Conservation (phyloP, 2,329 filamentous ascomycete genomes). For the Ophiostoma piceae region DNA sequence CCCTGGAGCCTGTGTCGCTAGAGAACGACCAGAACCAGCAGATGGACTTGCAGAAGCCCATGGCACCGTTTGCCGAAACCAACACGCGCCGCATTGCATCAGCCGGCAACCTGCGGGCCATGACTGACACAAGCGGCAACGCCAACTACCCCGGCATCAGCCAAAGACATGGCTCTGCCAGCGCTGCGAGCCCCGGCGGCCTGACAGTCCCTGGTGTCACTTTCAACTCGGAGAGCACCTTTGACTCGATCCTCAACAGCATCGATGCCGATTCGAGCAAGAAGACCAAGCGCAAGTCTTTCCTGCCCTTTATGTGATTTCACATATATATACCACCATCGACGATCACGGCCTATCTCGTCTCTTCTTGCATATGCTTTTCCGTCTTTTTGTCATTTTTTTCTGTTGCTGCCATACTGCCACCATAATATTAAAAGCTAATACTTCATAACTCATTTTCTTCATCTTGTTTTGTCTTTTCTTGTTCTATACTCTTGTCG, state of each 20-base stretch:
- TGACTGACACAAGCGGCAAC: conserved; percentile 20
- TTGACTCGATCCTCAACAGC: conserved; percentile 37
- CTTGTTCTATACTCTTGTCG: background rate
- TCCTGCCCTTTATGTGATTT: conserved; percentile 27
- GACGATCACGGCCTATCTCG: background rate
- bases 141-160: background rate
- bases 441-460: background rate
- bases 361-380: background rate
- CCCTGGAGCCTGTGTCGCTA: conserved; percentile 34
- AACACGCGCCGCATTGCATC: conserved; percentile 28
- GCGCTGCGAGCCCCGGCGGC: background rate
- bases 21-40: conserved; percentile 23
- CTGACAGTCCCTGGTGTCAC: background rate
- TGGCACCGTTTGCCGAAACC: conserved; percentile 5
- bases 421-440: background rate
- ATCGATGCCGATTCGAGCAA: conserved; percentile 32
- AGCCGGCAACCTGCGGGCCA: conserved; percentile 27
- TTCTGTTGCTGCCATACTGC: background rate
- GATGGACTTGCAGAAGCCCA: conserved; percentile 22
- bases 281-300: conserved; percentile 31
- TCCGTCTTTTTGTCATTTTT: background rate
- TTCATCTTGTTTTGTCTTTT: background rate
- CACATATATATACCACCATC: background rate
- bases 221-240: conserved; percentile 28
- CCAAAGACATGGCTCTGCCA: background rate